Percentiles rank a stretch among this genome's conserved stretches.
These are phyloP conservation scores for Phytophthora hibernalis DNA, from an alignment of 352 stramenopile genomes.

Conservation along the genomic window DNA sequence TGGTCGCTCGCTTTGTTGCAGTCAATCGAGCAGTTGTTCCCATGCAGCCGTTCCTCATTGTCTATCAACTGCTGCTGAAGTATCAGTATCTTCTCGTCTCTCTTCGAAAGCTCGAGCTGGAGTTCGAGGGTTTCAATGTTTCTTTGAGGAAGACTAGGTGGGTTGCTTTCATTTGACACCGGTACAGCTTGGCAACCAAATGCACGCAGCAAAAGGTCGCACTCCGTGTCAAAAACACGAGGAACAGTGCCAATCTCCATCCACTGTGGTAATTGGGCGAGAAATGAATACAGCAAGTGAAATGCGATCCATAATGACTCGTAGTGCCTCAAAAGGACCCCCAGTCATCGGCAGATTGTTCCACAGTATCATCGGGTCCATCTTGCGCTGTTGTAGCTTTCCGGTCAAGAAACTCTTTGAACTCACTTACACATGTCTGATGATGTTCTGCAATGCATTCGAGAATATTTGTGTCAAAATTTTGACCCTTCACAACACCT, in stretches of 20 bases:
- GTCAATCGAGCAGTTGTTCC: neutral
- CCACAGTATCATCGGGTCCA: neutral
- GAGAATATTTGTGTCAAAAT: slow-evolving; percentile 1
- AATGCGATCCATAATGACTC: slow-evolving; percentile 41
- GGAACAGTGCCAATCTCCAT: neutral
- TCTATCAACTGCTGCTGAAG: slow-evolving; percentile 26
- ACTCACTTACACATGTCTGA: slow-evolving; percentile 21
- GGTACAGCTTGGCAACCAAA: slow-evolving; percentile 11
- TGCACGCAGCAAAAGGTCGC: neutral
- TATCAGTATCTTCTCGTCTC: slow-evolving; percentile 35
- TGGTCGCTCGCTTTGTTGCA: neutral
- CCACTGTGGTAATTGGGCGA: neutral
- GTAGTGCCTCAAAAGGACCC: slow-evolving; percentile 28
- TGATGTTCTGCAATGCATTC: slow-evolving; percentile 27
- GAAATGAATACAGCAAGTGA: slow-evolving; percentile 14
- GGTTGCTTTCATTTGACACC: neutral
- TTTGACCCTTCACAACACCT: neutral
- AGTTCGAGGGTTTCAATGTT: slow-evolving; percentile 14
- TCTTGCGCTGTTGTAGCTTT: neutral
- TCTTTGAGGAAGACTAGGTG: neutral
- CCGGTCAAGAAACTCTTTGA: slow-evolving; percentile 18
- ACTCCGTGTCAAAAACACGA: neutral
- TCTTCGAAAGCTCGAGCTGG: slow-evolving; percentile 32
- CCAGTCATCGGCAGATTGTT: slow-evolving; percentile 8
- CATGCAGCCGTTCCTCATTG: slow-evolving; percentile 12